Percentiles rank a stretch among this genome's conserved stretches.
phyloP scores from a whole-genome alignment of 202 grass and related monocot species.

The Panicum virgatum region DNA sequence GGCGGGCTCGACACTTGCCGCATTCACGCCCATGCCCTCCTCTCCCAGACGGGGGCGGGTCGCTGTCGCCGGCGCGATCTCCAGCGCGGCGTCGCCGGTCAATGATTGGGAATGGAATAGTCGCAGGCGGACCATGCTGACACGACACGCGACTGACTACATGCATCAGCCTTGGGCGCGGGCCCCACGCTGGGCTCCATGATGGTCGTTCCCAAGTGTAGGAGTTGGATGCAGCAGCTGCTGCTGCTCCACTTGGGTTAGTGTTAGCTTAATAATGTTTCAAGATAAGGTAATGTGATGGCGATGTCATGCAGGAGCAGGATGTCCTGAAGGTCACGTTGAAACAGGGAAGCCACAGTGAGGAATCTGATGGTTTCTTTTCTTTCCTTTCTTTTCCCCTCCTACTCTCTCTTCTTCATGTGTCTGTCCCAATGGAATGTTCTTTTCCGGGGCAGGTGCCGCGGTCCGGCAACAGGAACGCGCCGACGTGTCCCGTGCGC shows the following conservation, averaged over 20 bases:
- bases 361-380: background rate
- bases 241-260: constrained; percentile 2
- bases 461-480: constrained; percentile 23
- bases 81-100: constrained; percentile 3
- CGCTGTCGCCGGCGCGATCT: background rate
- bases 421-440: background rate
- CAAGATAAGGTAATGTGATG: background rate
- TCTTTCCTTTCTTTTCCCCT: too few species aligned
- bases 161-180: background rate
- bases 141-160: background rate
- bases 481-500: constrained; percentile 35
- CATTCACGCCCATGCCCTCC: constrained; percentile 26
- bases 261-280: too few species aligned
- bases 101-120: constrained; percentile 35
- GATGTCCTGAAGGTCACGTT: background rate
- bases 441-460: constrained; percentile 25
- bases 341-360: background rate
- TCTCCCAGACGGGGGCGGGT: background rate
- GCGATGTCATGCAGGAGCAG: background rate
- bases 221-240: too few species aligned
- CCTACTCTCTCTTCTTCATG: background rate
- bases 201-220: background rate
- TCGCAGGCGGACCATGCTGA: background rate
- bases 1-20: constrained; percentile 10
- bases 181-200: background rate